Conservation (phyloP, 768 basidiomycete species). For the Cyclocybe aegerita region DNA sequence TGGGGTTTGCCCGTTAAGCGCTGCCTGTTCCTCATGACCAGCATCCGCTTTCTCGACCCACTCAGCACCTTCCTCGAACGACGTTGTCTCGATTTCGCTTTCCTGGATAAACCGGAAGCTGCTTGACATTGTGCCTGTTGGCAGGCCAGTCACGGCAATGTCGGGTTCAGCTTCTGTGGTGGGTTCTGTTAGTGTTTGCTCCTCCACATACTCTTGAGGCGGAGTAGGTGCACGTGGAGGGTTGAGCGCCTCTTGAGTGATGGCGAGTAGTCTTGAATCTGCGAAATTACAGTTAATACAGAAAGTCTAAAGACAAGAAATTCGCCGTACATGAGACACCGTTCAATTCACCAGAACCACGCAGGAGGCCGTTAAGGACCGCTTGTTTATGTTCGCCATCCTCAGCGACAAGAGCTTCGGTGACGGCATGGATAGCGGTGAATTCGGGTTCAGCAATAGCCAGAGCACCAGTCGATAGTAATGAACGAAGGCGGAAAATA, state of each 20-base stretch:
- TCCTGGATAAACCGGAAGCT: constrained; percentile 82
- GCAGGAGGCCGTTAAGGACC: constrained; percentile 54
- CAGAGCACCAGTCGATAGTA: constrained; percentile 44
- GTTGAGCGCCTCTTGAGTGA: constrained; percentile 52
- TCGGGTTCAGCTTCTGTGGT: constrained; percentile 27
- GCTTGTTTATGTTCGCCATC: constrained; percentile 50
- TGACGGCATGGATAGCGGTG: constrained; percentile 50
- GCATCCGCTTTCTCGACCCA: constrained; percentile 54
- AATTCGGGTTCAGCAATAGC: constrained; percentile 47
- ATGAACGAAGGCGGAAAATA: constrained; percentile 57
- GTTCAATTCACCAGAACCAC: constrained; percentile 56
- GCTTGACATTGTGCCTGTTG: constrained; percentile 38
- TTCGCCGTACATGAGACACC: constrained; percentile 60
- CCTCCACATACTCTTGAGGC: constrained; percentile 30
- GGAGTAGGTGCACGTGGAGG: constrained; percentile 44
- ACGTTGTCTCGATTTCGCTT: constrained; percentile 66
- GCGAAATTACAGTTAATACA: constrained; percentile 11
- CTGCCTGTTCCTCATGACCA: constrained; percentile 26
- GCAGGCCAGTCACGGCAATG: constrained; percentile 38
- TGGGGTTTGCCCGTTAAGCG: constrained; percentile 29
- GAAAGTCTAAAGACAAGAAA: constrained; percentile 2
- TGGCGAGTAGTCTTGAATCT: constrained; percentile 66
- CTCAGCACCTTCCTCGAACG: constrained; percentile 53
- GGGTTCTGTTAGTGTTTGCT: constrained; percentile 15
- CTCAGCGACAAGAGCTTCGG: constrained; percentile 55